These are phyloP conservation scores for Populus ilicifolia DNA, from an alignment of 345 rosid species.

Conservation along the genomic window DNA sequence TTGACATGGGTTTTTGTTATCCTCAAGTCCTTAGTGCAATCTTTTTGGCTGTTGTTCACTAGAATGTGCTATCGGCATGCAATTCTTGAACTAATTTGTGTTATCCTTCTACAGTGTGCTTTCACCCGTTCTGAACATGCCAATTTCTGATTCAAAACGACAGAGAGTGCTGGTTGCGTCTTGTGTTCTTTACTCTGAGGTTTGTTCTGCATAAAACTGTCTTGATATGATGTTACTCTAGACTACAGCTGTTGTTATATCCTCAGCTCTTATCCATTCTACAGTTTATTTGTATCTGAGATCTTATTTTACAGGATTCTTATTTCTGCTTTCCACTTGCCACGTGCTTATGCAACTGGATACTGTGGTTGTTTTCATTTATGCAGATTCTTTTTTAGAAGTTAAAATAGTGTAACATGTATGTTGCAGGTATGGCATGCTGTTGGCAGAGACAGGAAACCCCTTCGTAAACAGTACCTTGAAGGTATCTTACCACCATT, in stretches of 20 bases:
- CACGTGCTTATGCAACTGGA: constrained; percentile 5
- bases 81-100: constrained; percentile 25
- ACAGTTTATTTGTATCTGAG: constrained; percentile 12
- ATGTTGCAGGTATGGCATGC: constrained; percentile 89
- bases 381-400: constrained; percentile 13
- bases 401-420: constrained; percentile 14
- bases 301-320: not conserved
- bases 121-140: constrained; percentile 95
- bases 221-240: constrained; percentile 1
- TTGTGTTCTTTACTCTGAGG: constrained; percentile 98
- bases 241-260: not conserved
- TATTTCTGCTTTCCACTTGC: constrained; percentile 7
- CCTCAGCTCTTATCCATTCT: constrained; percentile 20
- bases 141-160: constrained; percentile 93
- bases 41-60: not conserved
- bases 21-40: not conserved
- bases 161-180: constrained; percentile 95
- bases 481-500: constrained; percentile 94
- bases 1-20: not conserved
- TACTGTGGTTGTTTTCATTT: constrained; percentile 12
- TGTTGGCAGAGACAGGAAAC: constrained; percentile 72
- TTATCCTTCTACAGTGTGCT: constrained; percentile 65
- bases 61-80: constrained; percentile 11
- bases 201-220: constrained; percentile 43
- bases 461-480: constrained; percentile 88